These are phyloP conservation scores for Chlorella sp. DNA, from an alignment of 139 green algal genomes.

Conservation along the genomic window DNA sequence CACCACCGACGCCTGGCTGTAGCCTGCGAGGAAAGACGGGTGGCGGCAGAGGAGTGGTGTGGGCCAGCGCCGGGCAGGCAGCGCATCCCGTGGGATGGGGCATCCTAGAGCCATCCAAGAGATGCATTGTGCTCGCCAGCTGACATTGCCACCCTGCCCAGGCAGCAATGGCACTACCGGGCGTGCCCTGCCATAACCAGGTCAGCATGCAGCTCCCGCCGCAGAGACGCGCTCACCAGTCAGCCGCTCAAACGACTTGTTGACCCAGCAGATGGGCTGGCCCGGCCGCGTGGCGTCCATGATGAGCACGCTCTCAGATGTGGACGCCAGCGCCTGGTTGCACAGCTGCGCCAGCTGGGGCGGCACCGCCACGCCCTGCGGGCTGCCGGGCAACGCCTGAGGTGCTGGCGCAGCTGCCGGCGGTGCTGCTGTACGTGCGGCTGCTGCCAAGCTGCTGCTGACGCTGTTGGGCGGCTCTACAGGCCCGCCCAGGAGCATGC, in stretches of 20 bases:
- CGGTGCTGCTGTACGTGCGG: neutral
- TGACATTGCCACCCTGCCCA: too few relatives aligned
- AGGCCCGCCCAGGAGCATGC: neutral
- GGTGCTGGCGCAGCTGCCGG: too few relatives aligned
- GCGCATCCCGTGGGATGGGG: too few relatives aligned
- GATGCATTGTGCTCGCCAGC: too few relatives aligned
- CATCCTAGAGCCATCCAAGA: too few relatives aligned
- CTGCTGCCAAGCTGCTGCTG: neutral
- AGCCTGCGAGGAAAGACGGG: slow-evolving; percentile 47
- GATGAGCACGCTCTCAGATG: slow-evolving; percentile 35
- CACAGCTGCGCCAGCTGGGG: slow-evolving; percentile 36
- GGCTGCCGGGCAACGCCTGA: neutral
- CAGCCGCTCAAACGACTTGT: slow-evolving; percentile 81
- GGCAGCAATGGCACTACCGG: too few relatives aligned
- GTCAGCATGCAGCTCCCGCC: too few relatives aligned
- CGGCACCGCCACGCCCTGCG: neutral
- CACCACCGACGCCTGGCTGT: slow-evolving; percentile 65
- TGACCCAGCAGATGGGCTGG: slow-evolving; percentile 88
- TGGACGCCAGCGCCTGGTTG: slow-evolving; percentile 45
- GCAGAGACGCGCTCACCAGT: slow-evolving; percentile 66
- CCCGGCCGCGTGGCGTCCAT: slow-evolving; percentile 65
- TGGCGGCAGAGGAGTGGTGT: neutral
- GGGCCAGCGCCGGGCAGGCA: neutral
- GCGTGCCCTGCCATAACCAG: too few relatives aligned
- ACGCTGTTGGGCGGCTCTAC: neutral